Evolutionary conservation across 208 protist genomes (phyloP).

Genomic region (Leishmania mexicana): DNA sequence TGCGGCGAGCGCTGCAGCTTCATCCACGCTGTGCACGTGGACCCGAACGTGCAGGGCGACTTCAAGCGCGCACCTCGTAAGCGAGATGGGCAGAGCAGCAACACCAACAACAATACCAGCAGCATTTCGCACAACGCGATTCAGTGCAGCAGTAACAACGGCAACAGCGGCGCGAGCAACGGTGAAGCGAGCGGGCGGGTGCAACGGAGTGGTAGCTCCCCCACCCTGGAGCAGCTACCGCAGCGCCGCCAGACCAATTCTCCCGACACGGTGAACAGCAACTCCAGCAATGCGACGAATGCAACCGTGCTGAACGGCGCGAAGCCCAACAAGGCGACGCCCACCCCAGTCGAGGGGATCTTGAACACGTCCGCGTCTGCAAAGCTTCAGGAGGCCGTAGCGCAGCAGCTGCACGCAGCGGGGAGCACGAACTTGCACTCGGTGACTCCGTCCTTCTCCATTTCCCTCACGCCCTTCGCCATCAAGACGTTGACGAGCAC

Average conservation of each 20-base stretch:
- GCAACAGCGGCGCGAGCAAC: slow-evolving; percentile 1
- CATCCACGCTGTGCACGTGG: slow-evolving; percentile 77
- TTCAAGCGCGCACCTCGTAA: slow-evolving; percentile 51
- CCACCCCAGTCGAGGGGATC: background rate
- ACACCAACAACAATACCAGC: slow-evolving; percentile 6
- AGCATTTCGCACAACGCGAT: background rate
- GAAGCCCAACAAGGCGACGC: background rate
- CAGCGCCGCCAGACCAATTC: slow-evolving; percentile 9
- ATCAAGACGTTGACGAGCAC: slow-evolving; percentile 21
- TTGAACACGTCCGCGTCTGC: slow-evolving; percentile 2
- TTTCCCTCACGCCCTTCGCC: slow-evolving; percentile 25
- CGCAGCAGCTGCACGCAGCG: slow-evolving; percentile 8
- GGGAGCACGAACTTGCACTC: background rate
- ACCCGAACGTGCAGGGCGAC: slow-evolving; percentile 63
- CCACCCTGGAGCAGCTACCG: background rate
- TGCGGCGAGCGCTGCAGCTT: slow-evolving; percentile 78
- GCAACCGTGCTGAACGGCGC: slow-evolving; percentile 1
- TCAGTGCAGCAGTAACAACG: background rate
- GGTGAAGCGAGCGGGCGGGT: background rate
- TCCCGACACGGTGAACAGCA: slow-evolving; percentile 24
- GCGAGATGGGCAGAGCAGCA: background rate
- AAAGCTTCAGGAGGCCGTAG: slow-evolving; percentile 13
- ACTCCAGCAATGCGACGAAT: slow-evolving; percentile 8
- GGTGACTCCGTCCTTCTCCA: slow-evolving; percentile 22
- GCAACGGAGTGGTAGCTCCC: slow-evolving; percentile 4